These are phyloP conservation scores for Camelina laxa DNA, from an alignment of 345 rosid species.

Conservation along the genomic window DNA sequence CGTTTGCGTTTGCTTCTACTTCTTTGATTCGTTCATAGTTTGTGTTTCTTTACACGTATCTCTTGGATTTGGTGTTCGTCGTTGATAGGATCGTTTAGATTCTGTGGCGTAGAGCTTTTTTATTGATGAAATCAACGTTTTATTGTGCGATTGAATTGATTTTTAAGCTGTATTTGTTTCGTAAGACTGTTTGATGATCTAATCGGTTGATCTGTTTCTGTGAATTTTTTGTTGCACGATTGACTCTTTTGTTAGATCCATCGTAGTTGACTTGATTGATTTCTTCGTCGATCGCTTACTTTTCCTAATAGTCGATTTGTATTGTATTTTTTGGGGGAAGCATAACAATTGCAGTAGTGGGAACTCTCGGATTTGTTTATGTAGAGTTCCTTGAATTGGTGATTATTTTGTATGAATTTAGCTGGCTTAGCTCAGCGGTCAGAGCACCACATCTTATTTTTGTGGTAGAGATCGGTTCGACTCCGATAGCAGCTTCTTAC, in stretches of 20 bases:
- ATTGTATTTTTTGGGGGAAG: neutral
- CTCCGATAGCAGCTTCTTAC: slow-evolving; percentile 28
- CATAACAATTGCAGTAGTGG: neutral
- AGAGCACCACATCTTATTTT: slow-evolving; percentile 31
- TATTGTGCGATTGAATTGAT: neutral
- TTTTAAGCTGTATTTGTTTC: neutral
- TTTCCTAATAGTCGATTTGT: neutral
- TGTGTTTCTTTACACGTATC: neutral
- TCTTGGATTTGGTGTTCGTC: neutral
- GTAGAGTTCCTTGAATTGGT: neutral
- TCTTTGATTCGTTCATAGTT: neutral
- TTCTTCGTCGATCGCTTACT: neutral
- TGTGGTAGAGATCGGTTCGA: slow-evolving; percentile 43
- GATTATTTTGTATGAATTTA: neutral
- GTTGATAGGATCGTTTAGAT: neutral
- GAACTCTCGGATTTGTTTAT: neutral
- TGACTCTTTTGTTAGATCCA: neutral
- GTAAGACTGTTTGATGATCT: neutral
- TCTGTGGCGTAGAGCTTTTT: neutral
- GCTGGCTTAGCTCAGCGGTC: slow-evolving; percentile 29
- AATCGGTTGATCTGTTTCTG: neutral
- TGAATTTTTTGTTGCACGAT: neutral
- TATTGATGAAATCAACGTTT: neutral
- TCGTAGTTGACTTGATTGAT: neutral
- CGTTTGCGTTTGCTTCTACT: neutral